Base-by-base conservation (phyloP, 2,329 filamentous ascomycete species). In the Cladobotryum protrusum region DNA sequence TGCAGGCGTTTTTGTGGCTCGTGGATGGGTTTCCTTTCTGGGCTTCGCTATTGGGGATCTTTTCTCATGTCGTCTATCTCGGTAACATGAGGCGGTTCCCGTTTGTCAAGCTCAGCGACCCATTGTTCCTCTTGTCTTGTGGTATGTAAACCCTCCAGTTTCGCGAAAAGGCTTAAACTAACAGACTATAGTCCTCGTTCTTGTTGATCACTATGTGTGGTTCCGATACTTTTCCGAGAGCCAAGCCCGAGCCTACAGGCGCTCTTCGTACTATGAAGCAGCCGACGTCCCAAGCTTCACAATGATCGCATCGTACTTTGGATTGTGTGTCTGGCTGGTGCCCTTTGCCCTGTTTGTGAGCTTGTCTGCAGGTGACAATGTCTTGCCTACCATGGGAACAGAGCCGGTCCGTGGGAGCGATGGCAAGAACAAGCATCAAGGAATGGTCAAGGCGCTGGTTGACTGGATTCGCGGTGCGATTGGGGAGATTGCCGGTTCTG, bases 271-370 rank as follows among this genome's bases (percentile, higher is more conserved):
- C 63, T 85, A 86, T 63, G 81, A 88, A 56, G 73, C 76, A 51
- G 72, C 75, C 49, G 70, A 82, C 47, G 65, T 89, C 41, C 93
- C 93, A 0, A 85, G 81, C 35, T 99, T 99, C 67, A 91, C 89
- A 15, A 89, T 97, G 72, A 93, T 97, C 41, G 90, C 93, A 0
- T 92, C 89, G 0, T 99, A 93, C 70, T 99, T 99, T 63, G 93
- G 93, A 0, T 75, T 99, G 2, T 96, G 91, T 61, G 91, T 99
- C 0, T 99, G 93, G 93, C 77, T 99, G 1, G 88, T 97, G 1
- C 93, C 93, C 0, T 99, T 99, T 64, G 84, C 91, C 14, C 77
- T 99, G 13, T 99, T 99, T 63, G 92, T 99, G 45, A 95, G 88
- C 61, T 71, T 99, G 39, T 95, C 89, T 15, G 93, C 93, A 0